These are phyloP conservation scores for Penicillium brevicompactum DNA, from an alignment of 2,329 filamentous ascomycete species.

Conservation along the genomic window DNA sequence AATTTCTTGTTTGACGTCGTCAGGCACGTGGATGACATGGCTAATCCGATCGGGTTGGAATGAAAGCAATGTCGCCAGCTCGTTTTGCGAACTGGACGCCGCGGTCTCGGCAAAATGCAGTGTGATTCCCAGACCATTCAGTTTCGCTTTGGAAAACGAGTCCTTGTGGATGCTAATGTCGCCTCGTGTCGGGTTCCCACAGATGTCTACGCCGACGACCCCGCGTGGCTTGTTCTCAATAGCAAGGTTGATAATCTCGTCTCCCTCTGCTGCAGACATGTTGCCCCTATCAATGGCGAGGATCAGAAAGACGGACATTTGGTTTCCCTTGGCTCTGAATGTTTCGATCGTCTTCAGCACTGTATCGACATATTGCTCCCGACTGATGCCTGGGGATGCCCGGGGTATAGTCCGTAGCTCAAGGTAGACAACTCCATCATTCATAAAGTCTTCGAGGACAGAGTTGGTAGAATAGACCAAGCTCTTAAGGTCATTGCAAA, in stretches of 20 bases:
- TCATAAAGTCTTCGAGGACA: slow-evolving; percentile 67
- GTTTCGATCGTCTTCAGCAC: slow-evolving; percentile 65
- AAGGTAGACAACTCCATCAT: slow-evolving; percentile 74
- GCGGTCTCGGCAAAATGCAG: slow-evolving; percentile 77
- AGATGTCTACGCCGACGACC: slow-evolving; percentile 76
- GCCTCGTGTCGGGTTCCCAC: slow-evolving; percentile 70
- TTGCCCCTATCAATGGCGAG: slow-evolving; percentile 73
- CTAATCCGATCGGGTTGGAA: slow-evolving; percentile 71
- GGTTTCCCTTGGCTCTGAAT: slow-evolving; percentile 46
- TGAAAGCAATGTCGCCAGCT: slow-evolving; percentile 65
- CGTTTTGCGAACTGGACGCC: slow-evolving; percentile 57
- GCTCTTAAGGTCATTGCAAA: slow-evolving; percentile 65
- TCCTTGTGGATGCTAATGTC: slow-evolving; percentile 62
- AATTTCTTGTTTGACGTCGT: slow-evolving; percentile 61
- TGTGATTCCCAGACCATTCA: slow-evolving; percentile 63
- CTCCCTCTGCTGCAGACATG: slow-evolving; percentile 58
- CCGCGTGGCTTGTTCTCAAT: slow-evolving; percentile 54
- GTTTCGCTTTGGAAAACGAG: slow-evolving; percentile 61
- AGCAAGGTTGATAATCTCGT: slow-evolving; percentile 66
- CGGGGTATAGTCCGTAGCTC: slow-evolving; percentile 81
- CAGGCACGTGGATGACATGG: slow-evolving; percentile 75
- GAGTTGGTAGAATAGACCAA: slow-evolving; percentile 64
- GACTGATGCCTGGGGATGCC: slow-evolving; percentile 60
- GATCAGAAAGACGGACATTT: slow-evolving; percentile 67
- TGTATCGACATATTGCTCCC: slow-evolving; percentile 64